Conservation (phyloP, 2,329 filamentous ascomycete species). For the Fusarium euwallaceae region DNA sequence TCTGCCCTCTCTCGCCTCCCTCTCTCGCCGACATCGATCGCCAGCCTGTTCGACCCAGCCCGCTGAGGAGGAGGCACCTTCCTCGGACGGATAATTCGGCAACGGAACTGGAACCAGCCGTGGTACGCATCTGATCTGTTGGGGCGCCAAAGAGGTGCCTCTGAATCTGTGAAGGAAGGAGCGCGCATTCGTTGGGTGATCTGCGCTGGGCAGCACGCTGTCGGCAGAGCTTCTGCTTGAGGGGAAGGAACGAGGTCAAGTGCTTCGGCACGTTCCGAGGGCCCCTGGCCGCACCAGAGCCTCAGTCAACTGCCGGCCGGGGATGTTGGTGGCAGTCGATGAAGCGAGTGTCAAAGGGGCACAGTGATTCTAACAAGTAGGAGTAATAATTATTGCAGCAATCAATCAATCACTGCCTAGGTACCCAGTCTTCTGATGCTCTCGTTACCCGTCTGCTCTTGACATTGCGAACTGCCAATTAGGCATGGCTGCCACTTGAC, state of each 20-base stretch:
- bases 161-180: not conserved
- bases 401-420: not conserved
- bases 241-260: conserved; percentile 13
- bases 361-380: not conserved
- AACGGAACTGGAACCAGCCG: not conserved
- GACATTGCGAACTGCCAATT: not conserved
- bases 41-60: not conserved
- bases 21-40: not conserved
- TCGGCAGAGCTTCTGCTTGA: not conserved
- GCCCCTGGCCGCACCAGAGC: not conserved
- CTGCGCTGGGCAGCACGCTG: not conserved
- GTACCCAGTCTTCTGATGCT: not conserved
- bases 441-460: not conserved
- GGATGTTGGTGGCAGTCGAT: not conserved
- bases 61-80: not conserved
- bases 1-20: not conserved
- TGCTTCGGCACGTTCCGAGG: not conserved
- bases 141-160: not conserved
- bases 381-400: not conserved
- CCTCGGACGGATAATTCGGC: not conserved
- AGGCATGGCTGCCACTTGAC: not conserved
- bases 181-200: not conserved
- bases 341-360: not conserved
- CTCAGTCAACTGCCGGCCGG: not conserved
- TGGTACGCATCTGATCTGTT: not conserved